Conservation (phyloP, 495 filamentous ascomycete species). For the Penicillium nucicola region DNA sequence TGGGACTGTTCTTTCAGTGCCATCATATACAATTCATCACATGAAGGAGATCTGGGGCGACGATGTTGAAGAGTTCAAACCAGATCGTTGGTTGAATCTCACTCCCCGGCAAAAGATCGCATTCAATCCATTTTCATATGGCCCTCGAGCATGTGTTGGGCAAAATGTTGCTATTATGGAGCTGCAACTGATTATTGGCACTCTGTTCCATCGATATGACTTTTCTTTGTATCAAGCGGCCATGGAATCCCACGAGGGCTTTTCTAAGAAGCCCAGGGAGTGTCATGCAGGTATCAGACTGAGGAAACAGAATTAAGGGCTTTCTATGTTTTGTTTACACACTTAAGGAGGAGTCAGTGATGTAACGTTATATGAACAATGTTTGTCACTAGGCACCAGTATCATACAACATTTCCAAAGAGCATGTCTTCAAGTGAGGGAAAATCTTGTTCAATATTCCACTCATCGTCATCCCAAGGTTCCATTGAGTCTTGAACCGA, state of each 20-base stretch:
- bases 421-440: slow-evolving; percentile 21
- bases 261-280: slow-evolving; percentile 73
- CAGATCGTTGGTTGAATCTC: slow-evolving; percentile 62
- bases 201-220: slow-evolving; percentile 64
- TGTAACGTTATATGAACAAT: too few species aligned
- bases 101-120: slow-evolving; percentile 60
- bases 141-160: slow-evolving; percentile 71
- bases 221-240: slow-evolving; percentile 57
- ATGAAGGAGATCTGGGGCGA: slow-evolving; percentile 68
- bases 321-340: too few species aligned
- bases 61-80: slow-evolving; percentile 68
- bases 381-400: too few species aligned
- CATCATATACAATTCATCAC: slow-evolving; percentile 77
- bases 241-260: slow-evolving; percentile 73
- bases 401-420: slow-evolving; percentile 7
- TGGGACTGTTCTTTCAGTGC: slow-evolving; percentile 67
- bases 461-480: slow-evolving; percentile 5
- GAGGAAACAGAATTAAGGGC: slow-evolving; percentile 14
- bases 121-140: slow-evolving; percentile 75
- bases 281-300: slow-evolving; percentile 61
- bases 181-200: slow-evolving; percentile 68
- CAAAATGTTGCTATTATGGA: slow-evolving; percentile 83
- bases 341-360: too few species aligned
- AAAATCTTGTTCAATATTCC: slow-evolving; percentile 14
- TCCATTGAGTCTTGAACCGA: not conserved